A percentile compares a stretch with the other conserved stretches of the same genome.
phyloP scores from a whole-genome alignment of 2,329 filamentous ascomycete species.

The Zalaria obscura region DNA sequence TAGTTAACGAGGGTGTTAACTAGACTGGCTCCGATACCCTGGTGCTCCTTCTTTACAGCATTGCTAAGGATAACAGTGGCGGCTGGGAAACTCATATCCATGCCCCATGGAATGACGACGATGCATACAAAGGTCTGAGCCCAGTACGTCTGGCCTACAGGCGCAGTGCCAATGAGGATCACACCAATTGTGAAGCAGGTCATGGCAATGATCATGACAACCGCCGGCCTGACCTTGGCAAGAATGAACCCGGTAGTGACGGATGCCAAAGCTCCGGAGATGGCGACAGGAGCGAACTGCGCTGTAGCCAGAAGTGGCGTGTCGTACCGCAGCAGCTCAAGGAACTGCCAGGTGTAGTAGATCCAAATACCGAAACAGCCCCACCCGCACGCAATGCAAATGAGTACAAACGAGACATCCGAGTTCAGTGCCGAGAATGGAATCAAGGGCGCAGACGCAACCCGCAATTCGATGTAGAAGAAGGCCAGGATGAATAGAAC shows the following conservation, averaged over 20 bases:
- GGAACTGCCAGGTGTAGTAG: slow-evolving; percentile 38
- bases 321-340: slow-evolving; percentile 27
- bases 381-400: slow-evolving; percentile 39
- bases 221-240: slow-evolving; percentile 12
- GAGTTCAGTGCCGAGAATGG: slow-evolving; percentile 36
- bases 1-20: slow-evolving; percentile 57
- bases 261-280: slow-evolving; percentile 32
- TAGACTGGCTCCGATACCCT: slow-evolving; percentile 40
- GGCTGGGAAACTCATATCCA: slow-evolving; percentile 54
- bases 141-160: slow-evolving; percentile 49
- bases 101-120: slow-evolving; percentile 45
- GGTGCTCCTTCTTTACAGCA: slow-evolving; percentile 29
- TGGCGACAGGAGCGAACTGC: slow-evolving; percentile 30
- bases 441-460: slow-evolving; percentile 38
- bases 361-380: slow-evolving; percentile 40
- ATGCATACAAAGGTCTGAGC: slow-evolving; percentile 44
- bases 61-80: slow-evolving; percentile 47
- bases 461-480: slow-evolving; percentile 21
- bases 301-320: slow-evolving; percentile 31
- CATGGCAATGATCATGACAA: slow-evolving; percentile 24
- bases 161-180: slow-evolving; percentile 29
- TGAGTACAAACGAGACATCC: slow-evolving; percentile 40
- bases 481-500: slow-evolving; percentile 40
- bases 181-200: slow-evolving; percentile 27
- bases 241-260: slow-evolving; percentile 21